A percentile compares a stretch with the other conserved stretches of the same genome.
phyloP scores from a whole-genome alignment of 2,329 filamentous ascomycete species.

The Diaporthe vaccinii region DNA sequence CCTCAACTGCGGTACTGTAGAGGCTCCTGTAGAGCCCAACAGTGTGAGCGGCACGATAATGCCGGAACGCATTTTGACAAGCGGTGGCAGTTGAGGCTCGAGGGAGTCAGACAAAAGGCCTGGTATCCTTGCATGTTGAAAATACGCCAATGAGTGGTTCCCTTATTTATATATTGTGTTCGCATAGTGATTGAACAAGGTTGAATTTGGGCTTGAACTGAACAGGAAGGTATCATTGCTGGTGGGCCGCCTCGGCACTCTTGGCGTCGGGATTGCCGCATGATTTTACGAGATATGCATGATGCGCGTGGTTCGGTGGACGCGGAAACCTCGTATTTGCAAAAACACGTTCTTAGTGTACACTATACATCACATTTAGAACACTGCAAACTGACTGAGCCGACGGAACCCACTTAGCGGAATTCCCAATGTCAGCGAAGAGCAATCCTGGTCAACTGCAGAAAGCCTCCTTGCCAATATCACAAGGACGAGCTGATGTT shows the following conservation, averaged over 20 bases:
- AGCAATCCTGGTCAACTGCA: not conserved
- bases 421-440: not conserved
- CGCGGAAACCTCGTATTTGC: slow-evolving; percentile 10
- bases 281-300: not conserved
- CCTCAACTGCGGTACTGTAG: not conserved
- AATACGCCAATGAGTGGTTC: not conserved
- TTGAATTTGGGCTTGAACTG: slow-evolving; percentile 10
- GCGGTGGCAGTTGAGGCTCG: not conserved
- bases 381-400: not conserved
- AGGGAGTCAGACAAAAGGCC: not conserved
- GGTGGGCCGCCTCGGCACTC: slow-evolving; percentile 16
- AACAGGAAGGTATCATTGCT: slow-evolving; percentile 16
- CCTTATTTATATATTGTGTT: slow-evolving; percentile 4
- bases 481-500: not conserved
- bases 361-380: not conserved
- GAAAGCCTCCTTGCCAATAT: not conserved
- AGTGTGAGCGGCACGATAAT: slow-evolving; percentile 4
- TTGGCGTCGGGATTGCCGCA: slow-evolving; percentile 7
- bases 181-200: not conserved
- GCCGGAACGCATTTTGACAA: slow-evolving; percentile 13
- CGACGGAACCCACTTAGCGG: not conserved
- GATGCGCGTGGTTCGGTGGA: not conserved
- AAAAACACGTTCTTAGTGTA: not conserved
- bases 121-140: not conserved
- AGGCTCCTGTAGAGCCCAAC: slow-evolving; percentile 7